Evolutionary conservation across 768 basidiomycete genomes (phyloP).

Genomic region (Boletus subparvulus): DNA sequence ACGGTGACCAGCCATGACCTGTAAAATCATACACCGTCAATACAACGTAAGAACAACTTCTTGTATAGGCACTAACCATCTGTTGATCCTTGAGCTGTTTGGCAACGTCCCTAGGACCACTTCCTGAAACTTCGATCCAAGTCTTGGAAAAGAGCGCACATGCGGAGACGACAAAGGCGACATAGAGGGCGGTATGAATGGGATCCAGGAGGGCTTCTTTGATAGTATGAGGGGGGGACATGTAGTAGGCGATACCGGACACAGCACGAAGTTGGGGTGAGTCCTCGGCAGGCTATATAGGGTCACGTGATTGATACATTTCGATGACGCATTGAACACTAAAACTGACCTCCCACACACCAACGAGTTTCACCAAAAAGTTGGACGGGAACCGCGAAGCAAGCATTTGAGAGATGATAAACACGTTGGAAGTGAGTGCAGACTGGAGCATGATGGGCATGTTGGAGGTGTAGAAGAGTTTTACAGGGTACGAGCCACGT

Average conservation of each 20-base stretch:
- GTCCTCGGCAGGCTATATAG: slow-evolving; percentile 83
- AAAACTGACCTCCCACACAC: slow-evolving; percentile 91
- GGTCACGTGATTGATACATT: slow-evolving; percentile 3
- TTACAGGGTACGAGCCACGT: slow-evolving; percentile 92
- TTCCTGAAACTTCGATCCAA: slow-evolving; percentile 98
- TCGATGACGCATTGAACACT: background rate
- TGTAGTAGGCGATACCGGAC: slow-evolving; percentile 95
- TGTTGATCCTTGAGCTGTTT: slow-evolving; percentile 99
- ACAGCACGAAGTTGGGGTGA: slow-evolving; percentile 88
- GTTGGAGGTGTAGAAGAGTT: slow-evolving; percentile 98
- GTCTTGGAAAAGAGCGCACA: slow-evolving; percentile 99
- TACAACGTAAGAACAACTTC: background rate
- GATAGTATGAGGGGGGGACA: slow-evolving; percentile 95
- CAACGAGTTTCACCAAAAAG: slow-evolving; percentile 84
- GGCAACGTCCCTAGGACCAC: slow-evolving; percentile 92
- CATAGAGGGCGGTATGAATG: slow-evolving; percentile 88
- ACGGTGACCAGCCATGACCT: slow-evolving; percentile 87
- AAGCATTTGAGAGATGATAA: slow-evolving; percentile 96
- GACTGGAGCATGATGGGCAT: slow-evolving; percentile 99
- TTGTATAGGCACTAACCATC: slow-evolving; percentile 55
- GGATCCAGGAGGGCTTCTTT: slow-evolving; percentile 88
- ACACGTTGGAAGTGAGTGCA: slow-evolving; percentile 90
- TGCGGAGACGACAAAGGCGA: slow-evolving; percentile 88
- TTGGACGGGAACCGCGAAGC: slow-evolving; percentile 88
- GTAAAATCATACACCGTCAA: background rate